Evolutionary conservation across 306 rosid genomes (phyloP), one percentile per base, ranked within the genome.

Genomic region (Neltuma alba): DNA sequence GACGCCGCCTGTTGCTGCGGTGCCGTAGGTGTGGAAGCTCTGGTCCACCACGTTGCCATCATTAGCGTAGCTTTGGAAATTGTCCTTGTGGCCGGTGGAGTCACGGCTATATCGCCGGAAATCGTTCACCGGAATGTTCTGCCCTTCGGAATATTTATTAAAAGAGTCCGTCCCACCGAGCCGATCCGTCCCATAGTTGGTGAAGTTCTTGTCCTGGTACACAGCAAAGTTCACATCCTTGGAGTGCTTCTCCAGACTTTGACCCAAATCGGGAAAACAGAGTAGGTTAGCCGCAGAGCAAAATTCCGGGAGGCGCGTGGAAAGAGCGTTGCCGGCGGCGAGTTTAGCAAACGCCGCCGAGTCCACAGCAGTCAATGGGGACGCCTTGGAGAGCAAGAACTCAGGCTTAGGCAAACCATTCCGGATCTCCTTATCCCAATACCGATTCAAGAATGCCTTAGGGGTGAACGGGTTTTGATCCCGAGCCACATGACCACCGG

Each of bases 361-460:
- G 41, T 89, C 92, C 16, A 81, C 92, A 0, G 97, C 88, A 50
- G 18, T 84, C 33, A 95, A 60, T 1, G 99, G 97, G 7, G 99
- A 92, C 1, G 91, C 98, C 78, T 92, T 95, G 0, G 97, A 84
- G 7, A 95, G 62, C 11, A 95, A 79, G 38, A 95, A 95, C 7
- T 72, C 28, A 0, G 99, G 89, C 25, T 83, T 89, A 1, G 89
- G 86, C 9, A 76, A 28, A 60, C 72, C 60, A 84, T 85, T 95
- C 27, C 95, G 92, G 86, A 94, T 90, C 97, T 91, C 97, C 61
- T 88, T 91, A 85, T 84, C 89, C 99, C 99, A 95, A 83, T 95
- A 95, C 0, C 98, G 96, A 63, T 79, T 76, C 65, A 89, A 76
- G 71, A 44, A 88, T 7, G 93, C 97, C 65, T 82, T 90, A 0